Percentiles rank a stretch among this genome's conserved stretches.
Conservation (phyloP, 75 land plant genomes). For the Pinus albicaulis region DNA sequence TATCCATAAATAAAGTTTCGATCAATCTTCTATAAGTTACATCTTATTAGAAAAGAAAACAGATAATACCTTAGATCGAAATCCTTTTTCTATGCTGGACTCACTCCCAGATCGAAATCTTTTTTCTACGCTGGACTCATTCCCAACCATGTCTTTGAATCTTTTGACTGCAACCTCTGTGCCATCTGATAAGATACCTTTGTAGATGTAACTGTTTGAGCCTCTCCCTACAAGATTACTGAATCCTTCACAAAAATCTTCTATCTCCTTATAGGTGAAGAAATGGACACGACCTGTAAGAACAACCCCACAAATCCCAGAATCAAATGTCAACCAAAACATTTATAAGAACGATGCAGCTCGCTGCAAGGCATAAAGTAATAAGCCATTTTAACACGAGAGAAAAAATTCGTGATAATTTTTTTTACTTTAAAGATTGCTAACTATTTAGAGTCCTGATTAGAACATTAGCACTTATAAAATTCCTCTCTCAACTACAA, state of each 20-base stretch:
- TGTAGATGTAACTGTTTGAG: slow-evolving; percentile 12
- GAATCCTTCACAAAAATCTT: slow-evolving; percentile 28
- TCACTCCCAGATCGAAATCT: slow-evolving; percentile 7
- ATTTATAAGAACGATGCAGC: not conserved
- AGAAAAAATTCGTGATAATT: too few species aligned
- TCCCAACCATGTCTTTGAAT: slow-evolving; percentile 11
- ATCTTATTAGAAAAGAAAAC: not conserved
- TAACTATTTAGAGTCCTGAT: too few species aligned
- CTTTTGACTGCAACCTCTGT: slow-evolving; percentile 34
- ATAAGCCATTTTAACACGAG: not conserved
- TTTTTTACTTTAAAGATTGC: too few species aligned
- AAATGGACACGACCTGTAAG: slow-evolving; percentile 10
- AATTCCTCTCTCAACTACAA: too few species aligned
- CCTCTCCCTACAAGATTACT: slow-evolving; percentile 31
- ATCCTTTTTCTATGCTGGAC: slow-evolving; percentile 16
- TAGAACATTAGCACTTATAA: too few species aligned
- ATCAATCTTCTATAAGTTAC: not conserved
- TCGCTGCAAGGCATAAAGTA: not conserved
- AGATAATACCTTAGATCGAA: slow-evolving; percentile 7
- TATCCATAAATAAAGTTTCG: not conserved
- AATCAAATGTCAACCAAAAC: not conserved
- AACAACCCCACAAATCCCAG: not conserved
- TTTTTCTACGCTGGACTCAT: slow-evolving; percentile 13
- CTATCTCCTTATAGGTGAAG: slow-evolving; percentile 25
- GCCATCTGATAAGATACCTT: slow-evolving; percentile 33